Percentiles rank a stretch among this genome's conserved stretches.
Evolutionary conservation across 257 asterid genomes (phyloP).

Genomic region (Fraxinus anomala): DNA sequence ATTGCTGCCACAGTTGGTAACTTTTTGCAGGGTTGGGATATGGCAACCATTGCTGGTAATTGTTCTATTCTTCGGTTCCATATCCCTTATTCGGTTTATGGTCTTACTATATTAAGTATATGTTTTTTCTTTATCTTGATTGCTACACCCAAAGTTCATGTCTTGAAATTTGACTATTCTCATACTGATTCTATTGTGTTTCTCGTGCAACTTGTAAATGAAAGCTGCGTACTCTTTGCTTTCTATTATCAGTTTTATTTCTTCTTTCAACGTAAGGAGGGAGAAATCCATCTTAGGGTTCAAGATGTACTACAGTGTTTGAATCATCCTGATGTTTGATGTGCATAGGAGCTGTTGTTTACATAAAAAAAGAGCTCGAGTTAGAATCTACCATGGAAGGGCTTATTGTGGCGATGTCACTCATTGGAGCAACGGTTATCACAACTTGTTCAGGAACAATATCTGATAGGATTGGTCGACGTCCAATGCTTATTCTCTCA

Average conservation of each 20-base stretch:
- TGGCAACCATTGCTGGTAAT: slow-evolving; percentile 32
- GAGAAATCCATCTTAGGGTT: neutral
- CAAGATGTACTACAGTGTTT: neutral
- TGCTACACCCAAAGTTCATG: neutral
- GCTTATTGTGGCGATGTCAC: slow-evolving; percentile 28
- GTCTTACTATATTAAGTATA: neutral
- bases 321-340: neutral
- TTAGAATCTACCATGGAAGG: slow-evolving; percentile 23
- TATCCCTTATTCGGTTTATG: neutral
- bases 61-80: neutral
- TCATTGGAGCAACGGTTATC: slow-evolving; percentile 28
- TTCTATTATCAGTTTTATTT: too few species aligned
- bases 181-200: neutral
- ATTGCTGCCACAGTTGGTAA: slow-evolving; percentile 35
- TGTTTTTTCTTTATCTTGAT: neutral
- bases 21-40: slow-evolving; percentile 34
- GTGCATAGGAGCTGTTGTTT: slow-evolving; percentile 27
- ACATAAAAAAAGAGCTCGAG: slow-evolving; percentile 26
- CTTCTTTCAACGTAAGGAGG: neutral
- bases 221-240: neutral
- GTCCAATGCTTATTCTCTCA: slow-evolving; percentile 28
- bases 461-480: slow-evolving; percentile 29
- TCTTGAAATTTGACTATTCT: neutral
- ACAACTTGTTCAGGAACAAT: slow-evolving; percentile 28
- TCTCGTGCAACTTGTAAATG: too few species aligned